phyloP scores from a whole-genome alignment of 768 basidiomycete genomes.

The Leccinum boreale region DNA sequence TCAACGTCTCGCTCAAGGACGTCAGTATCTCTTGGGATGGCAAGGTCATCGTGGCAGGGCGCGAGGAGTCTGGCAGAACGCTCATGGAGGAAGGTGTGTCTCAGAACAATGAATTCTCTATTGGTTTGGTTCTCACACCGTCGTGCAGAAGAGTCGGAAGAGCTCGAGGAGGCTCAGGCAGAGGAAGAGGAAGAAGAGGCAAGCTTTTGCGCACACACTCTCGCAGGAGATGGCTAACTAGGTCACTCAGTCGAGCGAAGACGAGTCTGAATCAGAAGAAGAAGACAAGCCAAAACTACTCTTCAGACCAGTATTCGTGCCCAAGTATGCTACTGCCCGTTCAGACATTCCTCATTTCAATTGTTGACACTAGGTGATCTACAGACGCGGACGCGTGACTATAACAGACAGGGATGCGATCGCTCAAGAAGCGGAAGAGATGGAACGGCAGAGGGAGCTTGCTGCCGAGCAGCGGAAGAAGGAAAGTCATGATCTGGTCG shows the following conservation, averaged over 20 bases:
- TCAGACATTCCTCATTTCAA: not conserved
- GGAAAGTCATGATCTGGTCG: constrained; percentile 89
- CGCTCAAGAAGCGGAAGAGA: constrained; percentile 73
- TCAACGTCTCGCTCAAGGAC: constrained; percentile 75
- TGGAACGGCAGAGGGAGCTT: constrained; percentile 60
- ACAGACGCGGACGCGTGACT: constrained; percentile 73
- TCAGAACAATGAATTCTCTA: constrained; percentile 17
- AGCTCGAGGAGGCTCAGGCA: constrained; percentile 42
- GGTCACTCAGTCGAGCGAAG: constrained; percentile 73
- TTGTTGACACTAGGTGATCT: constrained; percentile 6
- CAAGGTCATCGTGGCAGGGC: constrained; percentile 75
- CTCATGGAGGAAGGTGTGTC: constrained; percentile 49
- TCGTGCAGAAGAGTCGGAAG: constrained; percentile 24
- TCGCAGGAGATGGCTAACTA: constrained; percentile 14
- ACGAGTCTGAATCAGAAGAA: constrained; percentile 75
- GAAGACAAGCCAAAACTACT: constrained; percentile 70
- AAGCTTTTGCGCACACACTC: constrained; percentile 14
- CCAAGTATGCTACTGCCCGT: constrained; percentile 61
- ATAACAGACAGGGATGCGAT: constrained; percentile 66
- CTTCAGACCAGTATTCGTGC: constrained; percentile 92
- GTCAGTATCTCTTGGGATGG: constrained; percentile 80
- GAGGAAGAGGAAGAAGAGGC: constrained; percentile 39
- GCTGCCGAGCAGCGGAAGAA: constrained; percentile 82
- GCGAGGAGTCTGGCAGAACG: constrained; percentile 76
- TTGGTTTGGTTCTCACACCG: constrained; percentile 1